phyloP scores from a whole-genome alignment of 2,329 filamentous ascomycete genomes.

The Penicillium sp. region DNA sequence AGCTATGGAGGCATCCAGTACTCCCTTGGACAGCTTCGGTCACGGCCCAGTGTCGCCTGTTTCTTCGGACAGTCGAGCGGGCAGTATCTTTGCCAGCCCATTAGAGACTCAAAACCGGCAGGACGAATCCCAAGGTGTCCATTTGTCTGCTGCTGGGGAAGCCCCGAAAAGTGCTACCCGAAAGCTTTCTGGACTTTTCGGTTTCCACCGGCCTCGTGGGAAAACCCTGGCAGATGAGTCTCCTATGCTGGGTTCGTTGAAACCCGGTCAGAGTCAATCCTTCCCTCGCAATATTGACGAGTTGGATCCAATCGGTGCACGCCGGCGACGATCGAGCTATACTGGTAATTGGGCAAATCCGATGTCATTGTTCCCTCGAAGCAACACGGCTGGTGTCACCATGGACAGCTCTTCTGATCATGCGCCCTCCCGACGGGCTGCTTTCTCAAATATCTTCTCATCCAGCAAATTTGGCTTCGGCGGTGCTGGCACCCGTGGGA shows the following conservation, averaged over 20 bases:
- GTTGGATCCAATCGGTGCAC: conserved; percentile 49
- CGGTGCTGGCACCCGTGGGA: conserved; percentile 31
- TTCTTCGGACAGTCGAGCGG: conserved; percentile 45
- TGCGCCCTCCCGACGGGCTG: conserved; percentile 38
- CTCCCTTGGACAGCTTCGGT: conserved; percentile 34
- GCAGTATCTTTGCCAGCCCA: conserved; percentile 48
- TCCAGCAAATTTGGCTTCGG: conserved; percentile 40
- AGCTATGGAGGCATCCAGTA: conserved; percentile 29
- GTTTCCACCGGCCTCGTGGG: conserved; percentile 58
- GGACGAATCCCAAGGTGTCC: conserved; percentile 38
- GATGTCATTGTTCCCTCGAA: conserved; percentile 48
- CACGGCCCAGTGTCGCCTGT: conserved; percentile 45
- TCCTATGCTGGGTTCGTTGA: conserved; percentile 57
- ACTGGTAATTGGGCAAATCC: conserved; percentile 55
- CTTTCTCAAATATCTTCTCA: conserved; percentile 46
- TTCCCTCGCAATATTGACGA: conserved; percentile 57
- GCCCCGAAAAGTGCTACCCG: conserved; percentile 47
- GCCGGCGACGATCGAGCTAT: conserved; percentile 56
- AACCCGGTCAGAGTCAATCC: conserved; percentile 61
- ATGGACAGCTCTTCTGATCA: conserved; percentile 44
- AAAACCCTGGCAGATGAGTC: conserved; percentile 61
- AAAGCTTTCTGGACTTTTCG: conserved; percentile 58
- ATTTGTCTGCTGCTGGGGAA: conserved; percentile 32
- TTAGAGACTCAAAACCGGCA: conserved; percentile 41
- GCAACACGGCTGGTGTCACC: conserved; percentile 43